phyloP scores from a whole-genome alignment of 2,329 filamentous ascomycete species.

The Aureobasidium sp. region DNA sequence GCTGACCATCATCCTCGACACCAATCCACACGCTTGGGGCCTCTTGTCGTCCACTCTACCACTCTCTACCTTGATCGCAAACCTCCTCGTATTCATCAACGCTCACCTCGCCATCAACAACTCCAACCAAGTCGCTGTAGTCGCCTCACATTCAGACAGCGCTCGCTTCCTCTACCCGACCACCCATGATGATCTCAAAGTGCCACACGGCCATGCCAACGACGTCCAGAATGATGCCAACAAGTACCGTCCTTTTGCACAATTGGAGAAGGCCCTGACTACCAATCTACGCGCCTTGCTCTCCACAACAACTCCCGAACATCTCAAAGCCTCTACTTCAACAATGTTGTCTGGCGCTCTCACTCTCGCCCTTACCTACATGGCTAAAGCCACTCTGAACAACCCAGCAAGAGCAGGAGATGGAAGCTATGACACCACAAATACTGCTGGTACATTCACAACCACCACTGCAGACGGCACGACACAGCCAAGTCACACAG shows the following conservation, averaged over 20 bases:
- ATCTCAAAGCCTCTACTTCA: slow-evolving; percentile 63
- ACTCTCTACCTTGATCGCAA: slow-evolving; percentile 75
- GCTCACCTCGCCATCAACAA: slow-evolving; percentile 92
- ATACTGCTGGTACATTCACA: slow-evolving; percentile 50
- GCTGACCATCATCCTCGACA: slow-evolving; percentile 86
- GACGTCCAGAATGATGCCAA: slow-evolving; percentile 50
- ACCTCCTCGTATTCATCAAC: slow-evolving; percentile 93
- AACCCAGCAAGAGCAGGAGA: slow-evolving; percentile 24
- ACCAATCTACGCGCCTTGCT: slow-evolving; percentile 68
- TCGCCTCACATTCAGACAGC: slow-evolving; percentile 81
- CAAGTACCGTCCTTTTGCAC: slow-evolving; percentile 87
- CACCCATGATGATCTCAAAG: slow-evolving; percentile 19
- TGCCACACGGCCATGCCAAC: slow-evolving; percentile 24
- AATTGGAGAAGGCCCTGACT: slow-evolving; percentile 76
- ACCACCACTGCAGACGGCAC: slow-evolving; percentile 43
- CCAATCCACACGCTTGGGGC: slow-evolving; percentile 91
- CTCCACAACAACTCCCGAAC: slow-evolving; percentile 54
- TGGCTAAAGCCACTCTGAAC: slow-evolving; percentile 64
- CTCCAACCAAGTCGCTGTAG: slow-evolving; percentile 83
- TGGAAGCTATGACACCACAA: slow-evolving; percentile 36
- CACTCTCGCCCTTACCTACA: slow-evolving; percentile 81
- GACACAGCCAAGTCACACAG: slow-evolving; percentile 31
- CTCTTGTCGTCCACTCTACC: slow-evolving; percentile 67
- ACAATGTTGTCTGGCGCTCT: slow-evolving; percentile 88
- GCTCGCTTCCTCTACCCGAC: slow-evolving; percentile 85